Evolutionary conservation across 495 filamentous ascomycete species (phyloP).

Genomic region (Cercophora samala): DNA sequence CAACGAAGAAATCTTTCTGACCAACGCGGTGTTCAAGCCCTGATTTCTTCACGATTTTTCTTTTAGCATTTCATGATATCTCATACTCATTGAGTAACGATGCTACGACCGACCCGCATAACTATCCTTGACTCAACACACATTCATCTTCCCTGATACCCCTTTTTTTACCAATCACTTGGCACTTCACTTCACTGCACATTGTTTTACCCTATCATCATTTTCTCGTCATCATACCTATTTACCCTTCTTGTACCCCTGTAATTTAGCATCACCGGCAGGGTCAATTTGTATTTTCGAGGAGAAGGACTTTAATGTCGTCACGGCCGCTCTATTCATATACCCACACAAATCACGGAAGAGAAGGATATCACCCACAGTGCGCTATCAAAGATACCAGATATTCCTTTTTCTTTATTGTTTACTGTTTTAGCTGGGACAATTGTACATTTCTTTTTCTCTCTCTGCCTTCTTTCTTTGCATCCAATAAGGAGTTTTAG

Average conservation of each 20-base stretch:
- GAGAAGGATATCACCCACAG: neutral
- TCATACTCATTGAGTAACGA: constrained; percentile 7
- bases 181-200: neutral
- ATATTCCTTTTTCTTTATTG: neutral
- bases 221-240: neutral
- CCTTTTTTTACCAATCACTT: neutral
- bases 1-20: constrained; percentile 39
- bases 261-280: constrained; percentile 1
- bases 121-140: constrained; percentile 4
- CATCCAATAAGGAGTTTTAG: neutral
- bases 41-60: constrained; percentile 7
- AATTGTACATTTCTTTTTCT: neutral
- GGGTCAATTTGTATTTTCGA: neutral
- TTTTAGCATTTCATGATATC: neutral
- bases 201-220: neutral
- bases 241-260: constrained; percentile 8
- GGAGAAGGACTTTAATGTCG: neutral
- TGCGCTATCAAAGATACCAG: neutral
- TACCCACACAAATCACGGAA: neutral
- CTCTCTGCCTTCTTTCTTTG: neutral
- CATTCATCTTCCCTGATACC: neutral
- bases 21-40: constrained; percentile 43
- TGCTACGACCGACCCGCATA: constrained; percentile 16
- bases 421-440: neutral
- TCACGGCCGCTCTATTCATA: neutral